Percentiles rank a stretch among this genome's conserved stretches.
These are phyloP conservation scores for Gomphus sp. DNA, from an alignment of 1,284 basidiomycete genomes.

Conservation along the genomic window DNA sequence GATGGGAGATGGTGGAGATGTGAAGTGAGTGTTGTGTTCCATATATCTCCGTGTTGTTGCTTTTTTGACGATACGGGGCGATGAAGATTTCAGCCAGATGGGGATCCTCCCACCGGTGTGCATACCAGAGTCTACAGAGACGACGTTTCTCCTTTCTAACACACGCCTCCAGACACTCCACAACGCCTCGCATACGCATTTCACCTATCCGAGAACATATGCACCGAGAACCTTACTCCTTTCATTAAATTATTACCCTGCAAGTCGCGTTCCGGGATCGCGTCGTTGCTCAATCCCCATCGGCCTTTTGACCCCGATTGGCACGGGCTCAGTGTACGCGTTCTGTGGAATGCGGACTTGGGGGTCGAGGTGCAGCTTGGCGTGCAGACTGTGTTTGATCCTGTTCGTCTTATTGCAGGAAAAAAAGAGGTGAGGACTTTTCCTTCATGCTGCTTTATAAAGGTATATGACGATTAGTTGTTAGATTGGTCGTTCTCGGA, in stretches of 20 bases:
- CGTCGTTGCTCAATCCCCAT: too few relatives aligned
- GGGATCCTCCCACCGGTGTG: too few relatives aligned
- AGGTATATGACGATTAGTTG: neutral
- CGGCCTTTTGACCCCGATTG: conserved; percentile 72
- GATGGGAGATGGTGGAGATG: conserved; percentile 63
- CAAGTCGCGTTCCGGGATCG: too few relatives aligned
- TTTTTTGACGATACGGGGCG: neutral
- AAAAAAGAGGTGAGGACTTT: conserved; percentile 42
- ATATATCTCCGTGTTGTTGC: too few relatives aligned
- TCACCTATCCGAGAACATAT: too few relatives aligned
- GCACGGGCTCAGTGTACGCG: conserved; percentile 82
- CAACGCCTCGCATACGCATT: too few relatives aligned
- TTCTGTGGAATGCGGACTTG: conserved; percentile 41
- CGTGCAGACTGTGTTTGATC: conserved; percentile 80
- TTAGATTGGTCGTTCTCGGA: conserved; percentile 74
- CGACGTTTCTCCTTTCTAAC: too few relatives aligned
- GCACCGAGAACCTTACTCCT: too few relatives aligned
- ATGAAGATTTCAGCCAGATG: conserved; percentile 43
- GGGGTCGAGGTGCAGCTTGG: conserved; percentile 63
- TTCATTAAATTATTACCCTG: too few relatives aligned
- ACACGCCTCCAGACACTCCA: too few relatives aligned
- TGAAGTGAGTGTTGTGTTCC: conserved; percentile 36
- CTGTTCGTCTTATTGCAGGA: conserved; percentile 46
- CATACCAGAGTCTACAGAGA: too few relatives aligned
- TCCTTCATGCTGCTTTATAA: conserved; percentile 6